Evolutionary conservation across 208 protist genomes (phyloP).

Genomic region (Acanthamoeba sp.): DNA sequence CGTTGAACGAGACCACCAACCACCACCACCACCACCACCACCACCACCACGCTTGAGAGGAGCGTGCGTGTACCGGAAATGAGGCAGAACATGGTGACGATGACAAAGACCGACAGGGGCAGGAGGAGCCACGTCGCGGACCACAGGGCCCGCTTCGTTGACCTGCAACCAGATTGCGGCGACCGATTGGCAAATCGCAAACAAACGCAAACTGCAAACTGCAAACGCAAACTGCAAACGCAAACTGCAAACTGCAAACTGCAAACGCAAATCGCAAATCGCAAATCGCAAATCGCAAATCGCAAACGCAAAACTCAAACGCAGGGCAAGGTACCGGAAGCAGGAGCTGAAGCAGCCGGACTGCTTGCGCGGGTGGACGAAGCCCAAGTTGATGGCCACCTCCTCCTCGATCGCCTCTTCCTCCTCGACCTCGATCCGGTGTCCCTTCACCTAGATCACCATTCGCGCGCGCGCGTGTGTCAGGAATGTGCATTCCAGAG

Average conservation of each 20-base stretch:
- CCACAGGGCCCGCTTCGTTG: conserved; percentile 35
- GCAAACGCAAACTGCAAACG: no score
- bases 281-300: no score
- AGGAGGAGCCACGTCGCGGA: conserved; percentile 40
- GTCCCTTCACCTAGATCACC: background rate
- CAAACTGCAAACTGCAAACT: no score
- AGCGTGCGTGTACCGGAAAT: background rate
- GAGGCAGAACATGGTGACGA: conserved; percentile 61
- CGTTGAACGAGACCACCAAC: background rate
- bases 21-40: no score
- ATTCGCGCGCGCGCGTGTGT: background rate
- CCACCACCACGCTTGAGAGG: no score
- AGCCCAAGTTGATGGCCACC: conserved; percentile 49
- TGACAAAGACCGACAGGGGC: background rate
- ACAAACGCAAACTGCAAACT: no score
- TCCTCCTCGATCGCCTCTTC: conserved; percentile 54
- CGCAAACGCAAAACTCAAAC: no score
- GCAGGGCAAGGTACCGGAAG: conserved; percentile 59
- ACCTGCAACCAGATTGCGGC: background rate
- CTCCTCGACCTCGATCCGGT: background rate
- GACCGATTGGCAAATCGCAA: no score
- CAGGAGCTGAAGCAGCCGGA: background rate
- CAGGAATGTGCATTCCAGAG: no score
- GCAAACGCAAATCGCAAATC: no score
- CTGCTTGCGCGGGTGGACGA: background rate